Conservation (phyloP, 768 basidiomycete species). For the Amanita exitialis region DNA sequence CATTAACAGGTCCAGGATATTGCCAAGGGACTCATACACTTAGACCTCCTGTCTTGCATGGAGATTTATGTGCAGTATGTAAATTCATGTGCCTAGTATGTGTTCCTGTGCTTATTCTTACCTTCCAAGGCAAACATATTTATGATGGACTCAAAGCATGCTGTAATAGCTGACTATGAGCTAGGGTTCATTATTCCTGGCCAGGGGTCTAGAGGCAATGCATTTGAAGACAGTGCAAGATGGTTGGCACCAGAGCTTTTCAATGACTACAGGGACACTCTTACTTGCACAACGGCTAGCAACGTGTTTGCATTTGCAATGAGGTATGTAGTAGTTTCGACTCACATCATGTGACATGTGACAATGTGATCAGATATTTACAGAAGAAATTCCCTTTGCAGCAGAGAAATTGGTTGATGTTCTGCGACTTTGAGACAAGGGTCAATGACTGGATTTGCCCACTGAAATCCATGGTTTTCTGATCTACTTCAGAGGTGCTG, state of each 20-base stretch:
- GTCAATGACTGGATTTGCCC: not conserved
- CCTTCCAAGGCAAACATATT: constrained; percentile 18
- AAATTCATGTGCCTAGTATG: not conserved
- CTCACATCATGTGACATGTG: not conserved
- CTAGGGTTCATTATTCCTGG: constrained; percentile 15
- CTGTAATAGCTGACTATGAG: constrained; percentile 19
- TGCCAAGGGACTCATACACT: constrained; percentile 14
- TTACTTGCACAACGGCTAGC: constrained; percentile 9
- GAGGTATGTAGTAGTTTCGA: constrained; percentile 14
- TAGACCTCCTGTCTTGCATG: constrained; percentile 13
- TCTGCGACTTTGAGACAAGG: not conserved
- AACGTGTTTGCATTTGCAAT: constrained; percentile 19
- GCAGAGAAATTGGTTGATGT: not conserved
- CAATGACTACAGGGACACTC: not conserved
- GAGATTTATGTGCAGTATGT: constrained; percentile 16
- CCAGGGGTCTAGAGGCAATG: constrained; percentile 14
- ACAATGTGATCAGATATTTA: not conserved
- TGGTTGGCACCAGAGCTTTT: constrained; percentile 25
- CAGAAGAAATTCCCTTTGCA: not conserved
- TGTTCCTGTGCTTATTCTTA: not conserved
- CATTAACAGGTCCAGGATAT: constrained; percentile 7
- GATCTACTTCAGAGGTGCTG: not conserved
- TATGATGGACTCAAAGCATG: constrained; percentile 13
- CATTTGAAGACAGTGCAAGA: constrained; percentile 15
- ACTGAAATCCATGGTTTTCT: not conserved